These are phyloP conservation scores for Fusarium brachygibbosum DNA, from an alignment of 2,329 filamentous ascomycete species.

Conservation along the genomic window DNA sequence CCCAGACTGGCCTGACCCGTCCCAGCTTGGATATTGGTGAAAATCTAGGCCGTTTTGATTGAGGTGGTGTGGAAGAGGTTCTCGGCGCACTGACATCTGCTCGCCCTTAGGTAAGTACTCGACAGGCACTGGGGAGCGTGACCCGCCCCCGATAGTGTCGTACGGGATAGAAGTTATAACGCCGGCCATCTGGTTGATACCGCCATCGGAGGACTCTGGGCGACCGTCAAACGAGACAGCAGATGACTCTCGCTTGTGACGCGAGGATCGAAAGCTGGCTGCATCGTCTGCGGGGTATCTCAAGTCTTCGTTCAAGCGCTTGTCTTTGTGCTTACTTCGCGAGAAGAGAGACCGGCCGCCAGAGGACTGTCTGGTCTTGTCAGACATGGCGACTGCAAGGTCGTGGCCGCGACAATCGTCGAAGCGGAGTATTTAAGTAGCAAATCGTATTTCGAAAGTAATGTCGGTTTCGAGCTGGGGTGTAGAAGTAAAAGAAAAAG, in stretches of 20 bases:
- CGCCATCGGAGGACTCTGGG: slow-evolving; percentile 72
- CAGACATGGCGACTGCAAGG: slow-evolving; percentile 66
- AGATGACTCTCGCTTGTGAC: slow-evolving; percentile 81
- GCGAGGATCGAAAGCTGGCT: slow-evolving; percentile 74
- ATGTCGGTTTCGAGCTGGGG: slow-evolving; percentile 30
- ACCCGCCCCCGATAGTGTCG: slow-evolving; percentile 75
- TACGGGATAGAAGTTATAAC: slow-evolving; percentile 92
- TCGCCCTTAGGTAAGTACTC: slow-evolving; percentile 80
- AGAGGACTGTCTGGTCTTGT: slow-evolving; percentile 86
- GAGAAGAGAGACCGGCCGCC: slow-evolving; percentile 86
- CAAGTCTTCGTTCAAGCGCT: slow-evolving; percentile 71
- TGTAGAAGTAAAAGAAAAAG: slow-evolving; percentile 17
- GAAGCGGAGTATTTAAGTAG: slow-evolving; percentile 30
- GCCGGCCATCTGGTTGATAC: slow-evolving; percentile 81
- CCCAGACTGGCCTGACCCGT: slow-evolving; percentile 64
- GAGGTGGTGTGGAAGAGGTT: slow-evolving; percentile 85
- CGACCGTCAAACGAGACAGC: slow-evolving; percentile 76
- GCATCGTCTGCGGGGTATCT: slow-evolving; percentile 72
- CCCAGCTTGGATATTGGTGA: slow-evolving; percentile 88
- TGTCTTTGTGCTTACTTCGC: slow-evolving; percentile 83
- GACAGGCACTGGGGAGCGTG: slow-evolving; percentile 77
- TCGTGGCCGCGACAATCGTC: slow-evolving; percentile 40
- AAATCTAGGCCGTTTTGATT: slow-evolving; percentile 84
- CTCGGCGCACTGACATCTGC: slow-evolving; percentile 72
- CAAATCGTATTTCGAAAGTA: slow-evolving; percentile 37